Percentiles rank a stretch among this genome's conserved stretches.
These are phyloP conservation scores for Naematelia encephala DNA, from an alignment of 768 basidiomycete genomes.

Conservation along the genomic window DNA sequence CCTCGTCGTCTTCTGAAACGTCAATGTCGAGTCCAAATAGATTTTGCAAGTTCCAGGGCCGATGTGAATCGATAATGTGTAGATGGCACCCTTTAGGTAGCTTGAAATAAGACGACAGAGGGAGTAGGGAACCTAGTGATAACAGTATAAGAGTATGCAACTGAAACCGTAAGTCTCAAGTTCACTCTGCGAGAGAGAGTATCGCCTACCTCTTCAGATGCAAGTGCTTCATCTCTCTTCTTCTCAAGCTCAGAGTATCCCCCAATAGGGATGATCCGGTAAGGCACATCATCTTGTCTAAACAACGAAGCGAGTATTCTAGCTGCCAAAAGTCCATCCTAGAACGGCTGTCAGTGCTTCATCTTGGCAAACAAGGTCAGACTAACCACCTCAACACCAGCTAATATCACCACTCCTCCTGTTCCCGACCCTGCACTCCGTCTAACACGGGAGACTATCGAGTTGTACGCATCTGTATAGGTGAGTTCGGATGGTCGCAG, in stretches of 20 bases:
- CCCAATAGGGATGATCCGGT: conserved; percentile 83
- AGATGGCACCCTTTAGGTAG: conserved; percentile 59
- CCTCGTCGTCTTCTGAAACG: conserved; percentile 46
- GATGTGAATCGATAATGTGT: conserved; percentile 90
- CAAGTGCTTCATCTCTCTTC: conserved; percentile 55
- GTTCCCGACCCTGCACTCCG: conserved; percentile 38
- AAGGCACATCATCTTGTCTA: conserved; percentile 88
- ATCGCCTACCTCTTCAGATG: not conserved
- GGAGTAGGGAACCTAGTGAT: conserved; percentile 85
- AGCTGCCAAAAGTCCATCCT: conserved; percentile 84
- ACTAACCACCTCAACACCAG: conserved; percentile 45
- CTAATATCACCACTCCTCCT: conserved; percentile 47
- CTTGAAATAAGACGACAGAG: conserved; percentile 62
- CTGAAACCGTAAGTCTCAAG: conserved; percentile 26
- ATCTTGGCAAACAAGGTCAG: not conserved
- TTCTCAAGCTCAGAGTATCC: conserved; percentile 73
- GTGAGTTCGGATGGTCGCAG: conserved; percentile 40
- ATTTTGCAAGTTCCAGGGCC: conserved; percentile 84
- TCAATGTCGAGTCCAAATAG: conserved; percentile 60
- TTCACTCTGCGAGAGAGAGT: too few relatives aligned
- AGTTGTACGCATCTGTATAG: conserved; percentile 47
- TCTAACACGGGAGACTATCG: conserved; percentile 44
- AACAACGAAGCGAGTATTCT: conserved; percentile 84
- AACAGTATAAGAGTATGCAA: conserved; percentile 80
- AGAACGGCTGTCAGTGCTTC: not conserved